Evolutionary conservation across 371 early-diverging fungal species (phyloP).

Genomic region (Dipsacomyces acuminosporus): DNA sequence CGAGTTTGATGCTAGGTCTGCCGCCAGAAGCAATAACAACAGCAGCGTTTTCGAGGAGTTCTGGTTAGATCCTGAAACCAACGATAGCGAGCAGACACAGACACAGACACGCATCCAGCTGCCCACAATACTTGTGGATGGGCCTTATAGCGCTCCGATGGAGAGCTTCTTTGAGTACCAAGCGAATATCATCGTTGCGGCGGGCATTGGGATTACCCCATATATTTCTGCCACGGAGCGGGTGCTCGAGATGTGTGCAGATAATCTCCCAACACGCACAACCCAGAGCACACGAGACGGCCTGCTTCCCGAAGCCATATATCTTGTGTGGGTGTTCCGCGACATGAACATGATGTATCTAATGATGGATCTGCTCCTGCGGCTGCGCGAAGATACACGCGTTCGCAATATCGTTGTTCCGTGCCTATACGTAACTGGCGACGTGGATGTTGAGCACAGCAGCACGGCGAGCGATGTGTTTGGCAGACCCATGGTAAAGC

Average conservation of each 20-base stretch:
- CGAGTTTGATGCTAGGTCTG: constrained; percentile 27
- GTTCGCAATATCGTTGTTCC: constrained; percentile 38
- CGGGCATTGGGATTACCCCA: constrained; percentile 77
- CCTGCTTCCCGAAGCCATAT: constrained; percentile 31
- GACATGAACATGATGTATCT: constrained; percentile 29
- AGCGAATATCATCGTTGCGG: constrained; percentile 66
- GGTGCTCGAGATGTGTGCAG: constrained; percentile 31
- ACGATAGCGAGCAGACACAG: constrained; percentile 6
- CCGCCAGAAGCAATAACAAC: constrained; percentile 13
- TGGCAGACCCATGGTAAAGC: constrained; percentile 36
- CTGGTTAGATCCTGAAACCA: constrained; percentile 27
- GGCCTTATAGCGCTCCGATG: constrained; percentile 76
- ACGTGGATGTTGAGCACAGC: constrained; percentile 25
- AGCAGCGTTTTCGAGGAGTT: constrained; percentile 34
- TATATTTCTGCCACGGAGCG: constrained; percentile 40
- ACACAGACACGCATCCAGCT: constrained; percentile 19
- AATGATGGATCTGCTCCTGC: constrained; percentile 21
- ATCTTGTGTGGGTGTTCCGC: constrained; percentile 41
- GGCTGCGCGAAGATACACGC: constrained; percentile 24
- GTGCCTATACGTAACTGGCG: constrained; percentile 34
- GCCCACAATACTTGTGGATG: constrained; percentile 74
- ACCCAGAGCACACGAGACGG: constrained; percentile 32
- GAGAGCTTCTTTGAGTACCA: constrained; percentile 80
- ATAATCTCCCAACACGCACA: constrained; percentile 32
- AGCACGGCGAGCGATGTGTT: constrained; percentile 35